Evolutionary conservation across 2,329 filamentous ascomycete genomes (phyloP), one percentile per base, ranked within the genome.

Genomic region (Myriosclerotinia duriaeana): DNA sequence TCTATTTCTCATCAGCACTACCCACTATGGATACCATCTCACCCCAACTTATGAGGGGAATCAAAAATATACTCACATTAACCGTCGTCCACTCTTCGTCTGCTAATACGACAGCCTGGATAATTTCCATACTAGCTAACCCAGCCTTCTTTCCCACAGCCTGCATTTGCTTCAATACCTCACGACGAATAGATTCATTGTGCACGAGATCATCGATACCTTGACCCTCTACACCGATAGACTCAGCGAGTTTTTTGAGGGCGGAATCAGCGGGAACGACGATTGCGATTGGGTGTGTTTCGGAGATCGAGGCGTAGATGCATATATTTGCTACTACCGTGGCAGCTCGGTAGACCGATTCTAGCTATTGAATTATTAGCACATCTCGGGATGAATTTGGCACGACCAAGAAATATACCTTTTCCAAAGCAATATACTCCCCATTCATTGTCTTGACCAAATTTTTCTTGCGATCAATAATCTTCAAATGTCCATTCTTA

Each of bases 371-470:
- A 12, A 14, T 6, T 7, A 48, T 60, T 50, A 60, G 44, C 20
- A 46, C 9, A 46, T 1, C 5, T 8, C 8, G 40, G 9, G 8
- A 56, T 11, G 26, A 12, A 34, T 38, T 30, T 36, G 69, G 70
- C 22, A 2, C 12, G 60, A 72, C 26, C 9, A 48, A 30, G 6
- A 11, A 66, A 65, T 42, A 50, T 68, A 71, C 76, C 75, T 93
- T 97, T 81, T 98, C 94, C 8, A 98, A 85, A 30, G 94, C 94
- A 78, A 98, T 96, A 80, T 98, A 98, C 83, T 98, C 94, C 72
- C 94, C 94, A 69, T 93, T 92, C 70, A 92, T 85, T 69, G 95
- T 93, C 87, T 66, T 64, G 0, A 64, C 65, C 12, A 64, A 26
- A 26, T 66, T 64, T 22, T 66, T 66, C 60, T 66, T 66, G 26